Evolutionary conservation across 768 basidiomycete genomes (phyloP).

Genomic region (Rhodotorula toruloides): DNA sequence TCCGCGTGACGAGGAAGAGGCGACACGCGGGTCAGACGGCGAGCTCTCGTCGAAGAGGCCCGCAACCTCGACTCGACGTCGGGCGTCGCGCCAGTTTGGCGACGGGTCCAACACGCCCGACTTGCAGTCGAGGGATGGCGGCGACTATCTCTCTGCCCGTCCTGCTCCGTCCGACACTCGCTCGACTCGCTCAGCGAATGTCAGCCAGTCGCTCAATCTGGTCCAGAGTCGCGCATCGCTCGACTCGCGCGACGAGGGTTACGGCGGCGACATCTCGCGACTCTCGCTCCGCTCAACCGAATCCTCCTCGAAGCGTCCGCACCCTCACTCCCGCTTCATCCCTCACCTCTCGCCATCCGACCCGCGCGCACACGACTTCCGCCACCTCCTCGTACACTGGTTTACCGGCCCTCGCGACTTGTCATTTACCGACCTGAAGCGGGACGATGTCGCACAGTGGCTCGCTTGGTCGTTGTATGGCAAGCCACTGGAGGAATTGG

Average conservation of each 20-base stretch:
- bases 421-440: constrained; percentile 13
- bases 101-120: constrained; percentile 30
- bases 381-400: constrained; percentile 36
- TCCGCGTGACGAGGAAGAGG: background rate
- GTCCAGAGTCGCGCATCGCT: background rate
- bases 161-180: background rate
- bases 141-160: constrained; percentile 15
- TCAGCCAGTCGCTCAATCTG: background rate
- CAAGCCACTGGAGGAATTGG: constrained; percentile 26
- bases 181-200: background rate
- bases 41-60: background rate
- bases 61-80: background rate
- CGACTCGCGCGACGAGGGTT: constrained; percentile 20
- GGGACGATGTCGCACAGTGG: constrained; percentile 40
- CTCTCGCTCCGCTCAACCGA: constrained; percentile 15
- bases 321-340: constrained; percentile 14
- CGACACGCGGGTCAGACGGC: background rate
- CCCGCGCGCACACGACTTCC: constrained; percentile 41
- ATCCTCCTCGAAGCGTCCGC: constrained; percentile 8
- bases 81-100: background rate
- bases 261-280: constrained; percentile 13
- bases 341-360: constrained; percentile 27
- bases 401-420: constrained; percentile 20
- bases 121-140: background rate
- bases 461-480: constrained; percentile 41